Evolutionary conservation across 1,284 basidiomycete genomes (phyloP).

Genomic region (Microbotryomycetes sp.): DNA sequence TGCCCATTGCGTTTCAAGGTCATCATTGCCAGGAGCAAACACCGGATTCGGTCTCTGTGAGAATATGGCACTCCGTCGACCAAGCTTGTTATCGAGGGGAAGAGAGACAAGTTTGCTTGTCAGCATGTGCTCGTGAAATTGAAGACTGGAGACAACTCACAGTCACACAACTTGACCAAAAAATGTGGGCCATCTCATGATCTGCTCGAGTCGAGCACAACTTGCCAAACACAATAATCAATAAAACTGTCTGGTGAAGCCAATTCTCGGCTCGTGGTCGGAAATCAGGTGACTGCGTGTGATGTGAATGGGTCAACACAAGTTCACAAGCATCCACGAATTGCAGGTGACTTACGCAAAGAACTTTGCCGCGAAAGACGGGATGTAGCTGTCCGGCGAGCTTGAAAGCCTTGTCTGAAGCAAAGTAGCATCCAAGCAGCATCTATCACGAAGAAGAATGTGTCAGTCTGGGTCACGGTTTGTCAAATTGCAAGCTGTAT

Average conservation of each 20-base stretch:
- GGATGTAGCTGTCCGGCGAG: constrained; percentile 29
- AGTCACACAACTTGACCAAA: constrained; percentile 33
- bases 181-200: constrained; percentile 36
- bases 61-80: constrained; percentile 27
- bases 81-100: constrained; percentile 16
- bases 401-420: constrained; percentile 16
- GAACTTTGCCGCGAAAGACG: constrained; percentile 32
- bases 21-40: constrained; percentile 18
- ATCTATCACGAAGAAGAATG: constrained; percentile 4
- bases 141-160: constrained; percentile 6
- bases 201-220: constrained; percentile 8
- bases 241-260: constrained; percentile 29
- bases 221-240: constrained; percentile 9
- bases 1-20: constrained; percentile 29
- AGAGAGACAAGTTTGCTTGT: background rate
- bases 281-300: constrained; percentile 25
- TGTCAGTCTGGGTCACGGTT: background rate
- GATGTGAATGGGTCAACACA: too few relatives aligned
- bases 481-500: background rate
- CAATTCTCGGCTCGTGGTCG: constrained; percentile 32
- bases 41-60: constrained; percentile 17
- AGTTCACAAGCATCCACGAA: too few relatives aligned
- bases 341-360: constrained; percentile 10
- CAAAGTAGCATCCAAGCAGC: constrained; percentile 31
- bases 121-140: background rate